A percentile compares a stretch with the other conserved stretches of the same genome.
Evolutionary conservation across 345 rosid species (phyloP).

Genomic region (Citropsis articulata): DNA sequence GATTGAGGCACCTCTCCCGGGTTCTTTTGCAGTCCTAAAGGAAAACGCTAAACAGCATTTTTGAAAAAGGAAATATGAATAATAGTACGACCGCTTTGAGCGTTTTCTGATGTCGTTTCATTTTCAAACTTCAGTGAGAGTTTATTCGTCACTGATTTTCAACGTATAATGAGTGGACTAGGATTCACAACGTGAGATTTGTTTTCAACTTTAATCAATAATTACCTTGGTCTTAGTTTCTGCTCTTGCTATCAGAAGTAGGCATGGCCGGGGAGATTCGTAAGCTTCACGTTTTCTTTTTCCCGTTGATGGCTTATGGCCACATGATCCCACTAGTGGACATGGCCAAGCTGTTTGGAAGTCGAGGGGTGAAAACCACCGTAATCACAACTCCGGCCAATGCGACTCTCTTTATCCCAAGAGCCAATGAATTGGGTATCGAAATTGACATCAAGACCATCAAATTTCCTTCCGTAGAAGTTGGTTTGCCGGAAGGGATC

Average conservation of each 20-base stretch:
- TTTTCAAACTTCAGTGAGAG: too few relatives aligned
- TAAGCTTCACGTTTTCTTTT: slow-evolving; percentile 37
- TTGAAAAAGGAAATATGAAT: too few relatives aligned
- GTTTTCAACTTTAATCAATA: too few relatives aligned
- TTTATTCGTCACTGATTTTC: too few relatives aligned
- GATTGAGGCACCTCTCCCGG: too few relatives aligned
- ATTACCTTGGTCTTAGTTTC: too few relatives aligned
- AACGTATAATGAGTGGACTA: too few relatives aligned
- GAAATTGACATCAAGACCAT: slow-evolving; percentile 31
- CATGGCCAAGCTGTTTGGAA: slow-evolving; percentile 52
- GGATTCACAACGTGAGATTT: too few relatives aligned
- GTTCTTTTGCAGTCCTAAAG: too few relatives aligned
- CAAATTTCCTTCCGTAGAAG: slow-evolving; percentile 39
- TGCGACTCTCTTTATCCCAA: slow-evolving; percentile 19
- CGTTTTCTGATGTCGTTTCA: too few relatives aligned
- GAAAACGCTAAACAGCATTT: too few relatives aligned
- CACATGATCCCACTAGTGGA: slow-evolving; percentile 52
- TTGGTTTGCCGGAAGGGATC: slow-evolving; percentile 45
- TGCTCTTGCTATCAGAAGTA: neutral
- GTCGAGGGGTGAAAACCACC: slow-evolving; percentile 35
- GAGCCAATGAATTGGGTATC: slow-evolving; percentile 20
- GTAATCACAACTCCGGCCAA: slow-evolving; percentile 48
- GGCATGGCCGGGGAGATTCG: slow-evolving; percentile 21
- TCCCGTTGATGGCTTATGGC: slow-evolving; percentile 57
- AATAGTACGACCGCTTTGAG: too few relatives aligned